phyloP scores from a whole-genome alignment of 2,329 filamentous ascomycete species.

The Penicillium sp. region DNA sequence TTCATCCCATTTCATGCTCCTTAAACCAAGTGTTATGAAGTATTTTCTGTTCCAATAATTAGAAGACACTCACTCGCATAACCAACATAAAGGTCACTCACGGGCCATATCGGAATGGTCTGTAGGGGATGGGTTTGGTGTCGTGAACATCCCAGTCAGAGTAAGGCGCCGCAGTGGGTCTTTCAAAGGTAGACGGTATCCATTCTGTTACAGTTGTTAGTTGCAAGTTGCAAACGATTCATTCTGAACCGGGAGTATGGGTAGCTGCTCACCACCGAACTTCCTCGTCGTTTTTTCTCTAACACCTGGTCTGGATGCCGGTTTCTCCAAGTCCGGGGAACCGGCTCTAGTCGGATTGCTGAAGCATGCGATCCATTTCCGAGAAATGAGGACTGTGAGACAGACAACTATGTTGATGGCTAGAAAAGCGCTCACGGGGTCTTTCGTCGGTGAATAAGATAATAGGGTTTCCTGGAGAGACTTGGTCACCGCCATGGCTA shows the following conservation, averaged over 20 bases:
- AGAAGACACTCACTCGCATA: neutral
- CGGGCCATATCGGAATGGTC: conserved; percentile 77
- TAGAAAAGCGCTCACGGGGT: conserved; percentile 21
- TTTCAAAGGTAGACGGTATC: conserved; percentile 61
- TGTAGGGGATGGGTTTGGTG: conserved; percentile 77
- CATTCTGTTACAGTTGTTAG: conserved; percentile 50
- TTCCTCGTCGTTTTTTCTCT: conserved; percentile 42
- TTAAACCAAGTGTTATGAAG: conserved; percentile 75
- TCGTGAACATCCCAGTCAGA: conserved; percentile 68
- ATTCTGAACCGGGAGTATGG: neutral
- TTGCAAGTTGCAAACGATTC: neutral
- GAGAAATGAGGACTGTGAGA: conserved; percentile 28
- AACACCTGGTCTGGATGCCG: conserved; percentile 24
- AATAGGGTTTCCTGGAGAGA: conserved; percentile 1
- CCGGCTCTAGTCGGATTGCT: conserved; percentile 20
- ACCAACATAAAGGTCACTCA: conserved; percentile 35
- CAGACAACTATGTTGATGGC: conserved; percentile 35
- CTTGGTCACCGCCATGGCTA: conserved; percentile 1
- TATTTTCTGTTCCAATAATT: conserved; percentile 56
- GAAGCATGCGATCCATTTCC: conserved; percentile 30
- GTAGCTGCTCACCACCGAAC: conserved; percentile 50
- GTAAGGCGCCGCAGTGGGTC: conserved; percentile 65
- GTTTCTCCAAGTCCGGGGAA: conserved; percentile 54
- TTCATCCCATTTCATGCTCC: conserved; percentile 70
- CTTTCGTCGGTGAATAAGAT: conserved; percentile 13